A percentile compares a stretch with the other conserved stretches of the same genome.
Evolutionary conservation across 139 green algal genomes (phyloP).

Genomic region (Coccomyxa sp.): DNA sequence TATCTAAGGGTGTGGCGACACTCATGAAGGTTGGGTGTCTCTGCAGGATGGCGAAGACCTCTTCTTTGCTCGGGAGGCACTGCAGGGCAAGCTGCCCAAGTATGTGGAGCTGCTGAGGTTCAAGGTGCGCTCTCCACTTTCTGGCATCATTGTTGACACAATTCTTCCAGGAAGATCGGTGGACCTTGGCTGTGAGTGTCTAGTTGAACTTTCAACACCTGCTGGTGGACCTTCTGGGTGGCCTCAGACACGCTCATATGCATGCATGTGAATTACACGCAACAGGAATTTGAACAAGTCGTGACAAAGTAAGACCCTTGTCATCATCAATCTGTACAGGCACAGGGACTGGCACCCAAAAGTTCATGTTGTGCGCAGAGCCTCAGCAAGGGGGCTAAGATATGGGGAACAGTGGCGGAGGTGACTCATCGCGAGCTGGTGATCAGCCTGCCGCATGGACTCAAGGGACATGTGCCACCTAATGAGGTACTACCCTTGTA

Average conservation of each 20-base stretch:
- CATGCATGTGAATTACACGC: no score
- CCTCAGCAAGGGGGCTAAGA: slow-evolving; percentile 52
- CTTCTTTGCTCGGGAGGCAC: slow-evolving; percentile 34
- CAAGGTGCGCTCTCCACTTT: slow-evolving; percentile 45
- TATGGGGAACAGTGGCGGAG: slow-evolving; percentile 76
- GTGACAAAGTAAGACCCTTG: no score
- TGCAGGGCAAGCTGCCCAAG: slow-evolving; percentile 47
- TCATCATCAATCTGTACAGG: no score
- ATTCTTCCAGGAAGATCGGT: no score
- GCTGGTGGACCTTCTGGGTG: no score
- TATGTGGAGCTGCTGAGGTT: slow-evolving; percentile 81
- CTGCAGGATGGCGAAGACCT: slow-evolving; percentile 33
- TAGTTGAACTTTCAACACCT: no score
- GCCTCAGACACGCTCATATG: no score
- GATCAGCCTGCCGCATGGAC: slow-evolving; percentile 77
- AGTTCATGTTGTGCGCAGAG: slow-evolving; percentile 28
- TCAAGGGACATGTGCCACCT: slow-evolving; percentile 62
- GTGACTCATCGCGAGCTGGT: slow-evolving; percentile 54
- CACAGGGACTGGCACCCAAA: no score
- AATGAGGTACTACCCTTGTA: slow-evolving; percentile 22
- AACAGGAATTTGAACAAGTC: no score
- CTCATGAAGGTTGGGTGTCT: not conserved
- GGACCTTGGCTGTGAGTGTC: no score
- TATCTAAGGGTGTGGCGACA: not conserved
- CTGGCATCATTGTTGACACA: not conserved